Percentiles rank a stretch among this genome's conserved stretches.
These are phyloP conservation scores for Oryza longistaminata DNA, from an alignment of 176 grass and related monocot genomes.

Conservation along the genomic window DNA sequence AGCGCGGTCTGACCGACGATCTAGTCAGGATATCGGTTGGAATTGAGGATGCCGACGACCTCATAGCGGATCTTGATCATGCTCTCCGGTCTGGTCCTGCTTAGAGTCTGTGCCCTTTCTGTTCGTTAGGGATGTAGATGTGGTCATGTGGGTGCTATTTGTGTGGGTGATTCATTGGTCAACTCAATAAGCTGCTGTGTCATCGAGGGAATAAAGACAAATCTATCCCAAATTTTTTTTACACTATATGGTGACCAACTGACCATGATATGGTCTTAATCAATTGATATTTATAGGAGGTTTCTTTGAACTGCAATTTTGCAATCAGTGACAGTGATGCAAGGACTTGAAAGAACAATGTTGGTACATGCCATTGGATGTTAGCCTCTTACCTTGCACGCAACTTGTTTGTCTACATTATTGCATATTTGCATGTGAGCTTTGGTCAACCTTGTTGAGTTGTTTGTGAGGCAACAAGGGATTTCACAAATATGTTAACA, in stretches of 20 bases:
- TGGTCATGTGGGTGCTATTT: background rate
- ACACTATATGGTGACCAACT: background rate
- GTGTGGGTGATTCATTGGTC: slow-evolving; percentile 28
- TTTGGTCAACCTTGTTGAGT: background rate
- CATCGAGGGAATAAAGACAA: background rate
- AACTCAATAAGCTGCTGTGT: slow-evolving; percentile 1
- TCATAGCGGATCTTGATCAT: slow-evolving; percentile 78
- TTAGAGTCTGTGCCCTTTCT: slow-evolving; percentile 10
- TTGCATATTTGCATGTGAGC: background rate
- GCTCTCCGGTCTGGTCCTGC: slow-evolving; percentile 58
- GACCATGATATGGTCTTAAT: background rate
- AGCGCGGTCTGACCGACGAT: slow-evolving; percentile 79
- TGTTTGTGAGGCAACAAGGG: background rate
- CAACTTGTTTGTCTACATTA: background rate
- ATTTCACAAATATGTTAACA: background rate
- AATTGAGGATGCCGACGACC: slow-evolving; percentile 86
- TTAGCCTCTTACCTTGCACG: background rate
- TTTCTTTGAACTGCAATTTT: background rate
- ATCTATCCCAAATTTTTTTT: background rate
- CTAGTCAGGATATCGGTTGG: slow-evolving; percentile 87
- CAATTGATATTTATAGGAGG: background rate
- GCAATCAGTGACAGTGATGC: background rate
- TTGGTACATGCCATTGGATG: background rate
- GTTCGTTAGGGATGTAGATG: background rate
- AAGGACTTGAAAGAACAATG: background rate